Percentiles rank a stretch among this genome's conserved stretches.
Conservation (phyloP, 805 yeast genomes). For the Kodamaea laetipori region DNA sequence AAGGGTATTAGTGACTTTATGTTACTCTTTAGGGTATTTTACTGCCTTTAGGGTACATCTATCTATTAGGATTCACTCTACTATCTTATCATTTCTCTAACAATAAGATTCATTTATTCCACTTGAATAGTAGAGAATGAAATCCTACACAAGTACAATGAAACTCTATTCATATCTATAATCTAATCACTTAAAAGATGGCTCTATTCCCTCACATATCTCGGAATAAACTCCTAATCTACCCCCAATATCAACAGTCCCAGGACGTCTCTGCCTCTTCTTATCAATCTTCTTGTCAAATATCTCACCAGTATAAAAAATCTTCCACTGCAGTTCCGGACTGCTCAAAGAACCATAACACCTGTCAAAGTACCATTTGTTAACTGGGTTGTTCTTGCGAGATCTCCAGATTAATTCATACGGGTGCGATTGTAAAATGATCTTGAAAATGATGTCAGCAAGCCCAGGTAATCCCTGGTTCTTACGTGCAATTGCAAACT, state of each 20-base stretch:
- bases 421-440: conserved; percentile 68
- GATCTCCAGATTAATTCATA: conserved; percentile 89
- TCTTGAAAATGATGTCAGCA: conserved; percentile 89
- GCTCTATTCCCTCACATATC: conserved; percentile 58
- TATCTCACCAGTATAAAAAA: conserved; percentile 44
- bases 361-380: conserved; percentile 96
- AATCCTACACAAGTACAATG: too few relatives aligned
- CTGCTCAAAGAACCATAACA: conserved; percentile 63
- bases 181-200: conserved; percentile 56
- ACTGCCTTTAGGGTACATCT: too few relatives aligned
- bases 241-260: conserved; percentile 26
- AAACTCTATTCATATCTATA: too few relatives aligned
- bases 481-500: conserved; percentile 83
- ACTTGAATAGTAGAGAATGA: too few relatives aligned
- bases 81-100: too few relatives aligned
- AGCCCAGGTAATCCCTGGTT: conserved; percentile 91
- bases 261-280: conserved; percentile 15
- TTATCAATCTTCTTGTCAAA: conserved; percentile 38
- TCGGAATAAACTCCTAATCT: conserved; percentile 50
- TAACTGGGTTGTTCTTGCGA: conserved; percentile 81
- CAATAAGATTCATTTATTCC: too few relatives aligned
- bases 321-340: conserved; percentile 41
- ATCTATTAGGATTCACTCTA: too few relatives aligned
- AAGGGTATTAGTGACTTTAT: too few relatives aligned
- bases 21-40: too few relatives aligned